Percentiles rank a stretch among this genome's conserved stretches.
These are phyloP conservation scores for Russula foetens DNA, from an alignment of 768 basidiomycete species.

Conservation along the genomic window DNA sequence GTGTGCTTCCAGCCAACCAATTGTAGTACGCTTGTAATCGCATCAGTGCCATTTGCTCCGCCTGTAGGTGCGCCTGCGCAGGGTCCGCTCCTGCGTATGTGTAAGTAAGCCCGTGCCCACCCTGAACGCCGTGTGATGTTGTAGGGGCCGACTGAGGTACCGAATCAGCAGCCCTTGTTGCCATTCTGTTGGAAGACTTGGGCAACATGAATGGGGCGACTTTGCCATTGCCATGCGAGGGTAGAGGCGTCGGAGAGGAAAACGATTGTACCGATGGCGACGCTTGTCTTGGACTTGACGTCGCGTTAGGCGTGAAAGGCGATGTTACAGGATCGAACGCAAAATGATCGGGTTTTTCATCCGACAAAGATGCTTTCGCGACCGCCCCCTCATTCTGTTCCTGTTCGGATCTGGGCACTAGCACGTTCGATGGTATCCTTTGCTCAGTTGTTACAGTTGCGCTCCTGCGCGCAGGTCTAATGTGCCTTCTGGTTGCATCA, in stretches of 20 bases:
- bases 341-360: slow-evolving; percentile 2
- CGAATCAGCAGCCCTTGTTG: background rate
- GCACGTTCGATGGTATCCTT: background rate
- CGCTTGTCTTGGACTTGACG: slow-evolving; percentile 14
- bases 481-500: background rate
- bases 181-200: background rate
- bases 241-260: slow-evolving; percentile 11
- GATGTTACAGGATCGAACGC: slow-evolving; percentile 12
- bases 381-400: background rate
- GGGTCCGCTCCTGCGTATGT: background rate
- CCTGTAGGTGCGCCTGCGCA: slow-evolving; percentile 5
- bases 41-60: slow-evolving; percentile 5
- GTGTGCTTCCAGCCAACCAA: slow-evolving; percentile 1
- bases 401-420: background rate
- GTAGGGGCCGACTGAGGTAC: background rate
- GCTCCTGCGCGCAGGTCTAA: background rate
- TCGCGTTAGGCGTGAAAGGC: slow-evolving; percentile 17
- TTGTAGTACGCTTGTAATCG: slow-evolving; percentile 8
- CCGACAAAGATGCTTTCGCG: background rate
- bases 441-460: background rate
- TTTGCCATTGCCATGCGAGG: slow-evolving; percentile 9
- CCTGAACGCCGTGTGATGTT: background rate
- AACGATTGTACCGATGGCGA: slow-evolving; percentile 6
- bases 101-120: slow-evolving; percentile 1
- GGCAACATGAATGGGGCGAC: slow-evolving; percentile 1